Evolutionary conservation across 345 rosid species (phyloP), one percentile per base, ranked within the genome.

Genomic region (Eucalyptus marginata): DNA sequence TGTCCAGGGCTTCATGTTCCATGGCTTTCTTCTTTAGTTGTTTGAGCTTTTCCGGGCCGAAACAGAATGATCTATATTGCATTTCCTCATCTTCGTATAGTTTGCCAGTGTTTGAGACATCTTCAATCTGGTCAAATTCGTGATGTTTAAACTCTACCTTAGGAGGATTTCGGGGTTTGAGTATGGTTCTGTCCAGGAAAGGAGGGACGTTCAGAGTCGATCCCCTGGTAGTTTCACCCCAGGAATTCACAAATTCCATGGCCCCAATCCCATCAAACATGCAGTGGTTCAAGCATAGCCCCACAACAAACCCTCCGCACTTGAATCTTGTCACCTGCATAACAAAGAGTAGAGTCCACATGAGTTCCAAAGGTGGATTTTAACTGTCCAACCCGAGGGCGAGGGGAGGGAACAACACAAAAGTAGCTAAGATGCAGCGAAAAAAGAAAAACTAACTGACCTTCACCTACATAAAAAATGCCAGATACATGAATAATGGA

Each of bases 191-290:
- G 87, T 96, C 98, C 29, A 92, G 90, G 90, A 90, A 93, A 76
- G 99, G 99, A 87, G 97, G 96, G 64, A 89, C 89, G 12, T 89
- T 90, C n/a, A 96, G 91, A 31, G 98, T 95, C 90, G 95, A 90
- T n/a, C 95, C 96, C 88, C 98, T 92, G 49, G 99, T 92, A 24
- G 93, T 95, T 89, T 95, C 95, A 27, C 95, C 97, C 98, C 99
- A 96, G 29, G 97, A 95, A 89, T 96, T 96, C 86, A 97, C 92
- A 87, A 97, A 97, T 87, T 96, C 96, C 99, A 96, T 96, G 13
- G 98, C 98, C 49, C 88, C 96, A 13, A 96, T 92, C 44, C 99
- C 99, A 90, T 97, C 99, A 64, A 93, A 93, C 97, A 95, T 95
- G 14, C 97, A 95, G 80, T 97, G 99, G 92, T 95, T 97, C 98